These are phyloP conservation scores for Microbotryum scabiosae DNA, from an alignment of 1,284 basidiomycete species.

Conservation along the genomic window DNA sequence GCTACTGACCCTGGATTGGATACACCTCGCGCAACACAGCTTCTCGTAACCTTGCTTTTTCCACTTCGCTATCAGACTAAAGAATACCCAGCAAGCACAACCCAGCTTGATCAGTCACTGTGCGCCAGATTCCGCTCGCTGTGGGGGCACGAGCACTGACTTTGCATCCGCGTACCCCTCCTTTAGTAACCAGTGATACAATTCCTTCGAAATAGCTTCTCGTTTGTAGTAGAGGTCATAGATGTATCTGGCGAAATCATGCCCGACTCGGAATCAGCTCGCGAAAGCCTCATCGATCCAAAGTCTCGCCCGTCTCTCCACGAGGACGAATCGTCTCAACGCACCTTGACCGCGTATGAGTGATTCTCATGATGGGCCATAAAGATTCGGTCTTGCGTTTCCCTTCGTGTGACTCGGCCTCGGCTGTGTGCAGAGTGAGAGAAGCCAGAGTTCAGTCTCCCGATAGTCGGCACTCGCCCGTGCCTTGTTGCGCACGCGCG, in stretches of 20 bases:
- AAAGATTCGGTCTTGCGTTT: constrained; percentile 92
- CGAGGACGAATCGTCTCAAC: background rate
- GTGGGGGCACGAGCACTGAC: constrained; percentile 49
- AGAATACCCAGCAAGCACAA: too few relatives aligned
- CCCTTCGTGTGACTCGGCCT: constrained; percentile 94
- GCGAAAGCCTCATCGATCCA: too few relatives aligned
- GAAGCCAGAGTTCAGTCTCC: too few relatives aligned
- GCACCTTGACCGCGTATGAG: constrained; percentile 70
- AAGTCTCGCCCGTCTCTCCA: too few relatives aligned
- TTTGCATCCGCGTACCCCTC: constrained; percentile 96
- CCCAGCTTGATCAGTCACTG: background rate
- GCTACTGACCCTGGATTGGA: constrained; percentile 87
- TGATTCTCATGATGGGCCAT: constrained; percentile 99
- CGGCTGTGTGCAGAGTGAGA: constrained; percentile 47
- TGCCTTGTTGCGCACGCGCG: too few relatives aligned
- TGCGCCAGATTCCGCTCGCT: background rate
- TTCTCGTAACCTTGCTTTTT: constrained; percentile 99
- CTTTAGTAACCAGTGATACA: constrained; percentile 98
- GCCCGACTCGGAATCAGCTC: too few relatives aligned
- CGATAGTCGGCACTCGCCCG: background rate
- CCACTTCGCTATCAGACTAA: constrained; percentile 96
- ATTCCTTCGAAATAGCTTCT: constrained; percentile 82
- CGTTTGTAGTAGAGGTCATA: constrained; percentile 99
- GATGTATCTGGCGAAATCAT: constrained; percentile 57
- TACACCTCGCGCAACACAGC: constrained; percentile 91